Conservation (phyloP, 306 rosid genomes). For the Citrullus mucosospermus region DNA sequence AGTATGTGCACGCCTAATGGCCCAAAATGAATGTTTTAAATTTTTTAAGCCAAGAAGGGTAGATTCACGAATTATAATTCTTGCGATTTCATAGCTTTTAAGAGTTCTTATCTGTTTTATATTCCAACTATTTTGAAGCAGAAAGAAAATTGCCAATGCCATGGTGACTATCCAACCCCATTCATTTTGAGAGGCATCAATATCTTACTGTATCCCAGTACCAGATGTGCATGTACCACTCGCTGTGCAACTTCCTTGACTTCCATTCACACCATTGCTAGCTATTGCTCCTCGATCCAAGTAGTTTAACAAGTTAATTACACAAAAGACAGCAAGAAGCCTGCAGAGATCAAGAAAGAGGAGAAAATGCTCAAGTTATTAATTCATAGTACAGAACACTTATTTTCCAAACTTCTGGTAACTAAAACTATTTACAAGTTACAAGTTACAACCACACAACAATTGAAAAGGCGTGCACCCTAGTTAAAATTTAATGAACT, state of each 20-base stretch:
- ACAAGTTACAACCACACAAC: neutral
- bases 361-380: slow-evolving; percentile 1
- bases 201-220: slow-evolving; percentile 79
- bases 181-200: neutral
- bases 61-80: neutral
- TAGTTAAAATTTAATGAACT: neutral
- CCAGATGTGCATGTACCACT: slow-evolving; percentile 56
- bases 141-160: neutral
- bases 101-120: neutral
- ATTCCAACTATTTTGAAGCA: neutral
- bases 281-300: slow-evolving; percentile 92
- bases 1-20: neutral
- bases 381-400: neutral
- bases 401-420: neutral
- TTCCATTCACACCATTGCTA: slow-evolving; percentile 91
- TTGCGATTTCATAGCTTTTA: neutral
- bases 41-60: neutral
- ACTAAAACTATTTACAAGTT: neutral
- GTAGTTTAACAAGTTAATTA: slow-evolving; percentile 71
- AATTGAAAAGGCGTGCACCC: neutral
- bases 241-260: slow-evolving; percentile 40
- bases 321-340: slow-evolving; percentile 61
- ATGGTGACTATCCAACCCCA: neutral
- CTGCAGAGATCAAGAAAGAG: slow-evolving; percentile 28
- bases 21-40: neutral